phyloP scores from a whole-genome alignment of 169 alveolate genomes.

The Babesia gibsoni region DNA sequence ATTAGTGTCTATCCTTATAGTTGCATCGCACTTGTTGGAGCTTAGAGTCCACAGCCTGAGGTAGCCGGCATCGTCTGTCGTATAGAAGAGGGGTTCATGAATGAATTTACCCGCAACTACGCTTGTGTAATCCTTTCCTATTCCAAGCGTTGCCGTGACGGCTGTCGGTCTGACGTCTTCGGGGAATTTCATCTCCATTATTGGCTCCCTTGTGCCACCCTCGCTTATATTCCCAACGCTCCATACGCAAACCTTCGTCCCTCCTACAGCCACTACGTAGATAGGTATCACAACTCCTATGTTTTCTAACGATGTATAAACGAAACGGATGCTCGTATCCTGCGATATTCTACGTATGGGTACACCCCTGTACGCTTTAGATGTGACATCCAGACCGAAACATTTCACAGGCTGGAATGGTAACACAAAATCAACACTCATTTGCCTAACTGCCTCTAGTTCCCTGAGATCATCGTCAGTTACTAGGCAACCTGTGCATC shows the following conservation, averaged over 20 bases:
- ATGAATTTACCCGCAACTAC: constrained; percentile 18
- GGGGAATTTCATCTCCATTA: constrained; percentile 33
- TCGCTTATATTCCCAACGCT: constrained; percentile 21
- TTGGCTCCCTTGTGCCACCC: constrained; percentile 24
- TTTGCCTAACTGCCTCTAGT: constrained; percentile 12
- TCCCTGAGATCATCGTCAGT: constrained; percentile 18
- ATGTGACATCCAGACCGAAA: constrained; percentile 38
- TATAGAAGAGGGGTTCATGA: constrained; percentile 33
- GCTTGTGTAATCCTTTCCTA: constrained; percentile 14
- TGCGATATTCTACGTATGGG: constrained; percentile 10
- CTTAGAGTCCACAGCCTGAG: constrained; percentile 53
- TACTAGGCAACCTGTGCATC: constrained; percentile 58
- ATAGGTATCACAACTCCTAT: constrained; percentile 44
- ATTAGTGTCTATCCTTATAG: constrained; percentile 34
- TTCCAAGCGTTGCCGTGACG: constrained; percentile 43
- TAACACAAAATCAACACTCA: background rate
- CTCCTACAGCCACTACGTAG: constrained; percentile 46
- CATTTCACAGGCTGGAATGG: constrained; percentile 7
- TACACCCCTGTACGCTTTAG: constrained; percentile 17
- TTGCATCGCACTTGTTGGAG: constrained; percentile 2
- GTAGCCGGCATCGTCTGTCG: constrained; percentile 48
- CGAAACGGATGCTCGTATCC: constrained; percentile 31
- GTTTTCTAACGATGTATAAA: constrained; percentile 37
- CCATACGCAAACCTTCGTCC: constrained; percentile 39
- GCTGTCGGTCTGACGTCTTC: constrained; percentile 54